Evolutionary conservation across 108 stramenopile genomes (phyloP), one percentile per base, ranked within the genome.

Genomic region (Skeletonema costatum): DNA sequence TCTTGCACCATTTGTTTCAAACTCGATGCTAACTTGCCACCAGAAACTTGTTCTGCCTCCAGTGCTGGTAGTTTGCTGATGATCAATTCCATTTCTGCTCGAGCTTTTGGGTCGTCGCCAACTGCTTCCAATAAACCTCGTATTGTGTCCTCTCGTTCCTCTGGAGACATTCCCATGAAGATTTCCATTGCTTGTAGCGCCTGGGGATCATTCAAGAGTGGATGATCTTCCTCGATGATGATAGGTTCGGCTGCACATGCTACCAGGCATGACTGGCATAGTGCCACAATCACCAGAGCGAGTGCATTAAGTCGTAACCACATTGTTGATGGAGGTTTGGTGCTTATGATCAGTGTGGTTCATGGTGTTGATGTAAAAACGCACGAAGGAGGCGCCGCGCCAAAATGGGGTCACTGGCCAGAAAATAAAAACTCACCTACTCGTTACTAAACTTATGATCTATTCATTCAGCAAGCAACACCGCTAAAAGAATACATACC

Each of bases 141-240:
- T 50, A 77, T 73, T 11, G 76, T 72, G 19, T 77, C 76, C 56
- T 76, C 70, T 38, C 65, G 59, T 73, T 82, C 81, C 51, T 82
- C 71, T 2, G 81, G 81, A 19, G 76, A 73, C 81, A 82, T 82
- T 14, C 32, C 30, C 33, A 53, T 60, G 50, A 82, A 82, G 13
- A 77, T 73, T 59, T 82, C 70, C 32, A 82, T 66, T 35, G 81
- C 81, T 32, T 59, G 48, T 2, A 41, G 9, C 9, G 77, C 29
- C 56, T 77, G 76, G 13, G 75, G 75, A 77, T 82, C 81, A 5
- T 78, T 30, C 25, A 32, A n/a, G 17, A 63, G 31, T 31, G 62
- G 75, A 72, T 25, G 76, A 72, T 41, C n/a, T 63, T 31, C 60
- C 10, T 56, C 53, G 21, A 56, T 56, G 4, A 56, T 25, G 25